A percentile compares a stretch with the other conserved stretches of the same genome.
Evolutionary conservation across 2,329 filamentous ascomycete species (phyloP).

Genomic region (Exserohilum rostratum): DNA sequence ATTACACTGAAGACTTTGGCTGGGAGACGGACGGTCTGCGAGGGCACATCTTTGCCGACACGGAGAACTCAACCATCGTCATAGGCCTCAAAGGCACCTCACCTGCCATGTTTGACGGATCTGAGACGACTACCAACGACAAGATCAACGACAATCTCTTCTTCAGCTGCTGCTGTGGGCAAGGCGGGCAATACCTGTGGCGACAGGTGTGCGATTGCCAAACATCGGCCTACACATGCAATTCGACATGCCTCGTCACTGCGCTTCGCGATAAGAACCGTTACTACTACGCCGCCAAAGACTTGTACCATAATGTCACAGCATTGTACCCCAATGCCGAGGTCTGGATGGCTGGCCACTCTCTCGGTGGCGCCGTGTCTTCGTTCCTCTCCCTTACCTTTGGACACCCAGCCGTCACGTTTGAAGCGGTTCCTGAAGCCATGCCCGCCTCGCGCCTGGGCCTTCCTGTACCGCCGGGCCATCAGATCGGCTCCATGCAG

Average conservation of each 20-base stretch:
- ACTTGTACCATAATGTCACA: conserved; percentile 92
- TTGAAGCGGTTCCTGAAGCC: conserved; percentile 90
- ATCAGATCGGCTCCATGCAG: conserved; percentile 73
- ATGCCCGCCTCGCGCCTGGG: conserved; percentile 83
- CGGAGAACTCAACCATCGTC: conserved; percentile 82
- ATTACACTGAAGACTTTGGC: conserved; percentile 86
- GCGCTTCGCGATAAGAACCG: conserved; percentile 81
- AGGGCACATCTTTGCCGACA: conserved; percentile 90
- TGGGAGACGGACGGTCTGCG: conserved; percentile 89
- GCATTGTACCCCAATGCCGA: conserved; percentile 83
- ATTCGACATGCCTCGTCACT: conserved; percentile 83
- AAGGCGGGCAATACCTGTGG: conserved; percentile 89
- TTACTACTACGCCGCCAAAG: conserved; percentile 87
- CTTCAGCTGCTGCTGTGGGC: conserved; percentile 96
- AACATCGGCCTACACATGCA: conserved; percentile 84
- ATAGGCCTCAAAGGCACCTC: conserved; percentile 92
- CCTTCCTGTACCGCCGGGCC: conserved; percentile 81
- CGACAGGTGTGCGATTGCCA: conserved; percentile 93
- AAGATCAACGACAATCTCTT: conserved; percentile 98
- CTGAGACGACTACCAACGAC: conserved; percentile 94
- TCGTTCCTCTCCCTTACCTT: conserved; percentile 91
- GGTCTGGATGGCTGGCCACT: conserved; percentile 91
- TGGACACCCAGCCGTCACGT: conserved; percentile 87
- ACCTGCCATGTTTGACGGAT: conserved; percentile 91
- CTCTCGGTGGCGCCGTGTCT: conserved; percentile 85